These are phyloP conservation scores for Candida nanaspora DNA, from an alignment of 805 yeast species.

Conservation along the genomic window DNA sequence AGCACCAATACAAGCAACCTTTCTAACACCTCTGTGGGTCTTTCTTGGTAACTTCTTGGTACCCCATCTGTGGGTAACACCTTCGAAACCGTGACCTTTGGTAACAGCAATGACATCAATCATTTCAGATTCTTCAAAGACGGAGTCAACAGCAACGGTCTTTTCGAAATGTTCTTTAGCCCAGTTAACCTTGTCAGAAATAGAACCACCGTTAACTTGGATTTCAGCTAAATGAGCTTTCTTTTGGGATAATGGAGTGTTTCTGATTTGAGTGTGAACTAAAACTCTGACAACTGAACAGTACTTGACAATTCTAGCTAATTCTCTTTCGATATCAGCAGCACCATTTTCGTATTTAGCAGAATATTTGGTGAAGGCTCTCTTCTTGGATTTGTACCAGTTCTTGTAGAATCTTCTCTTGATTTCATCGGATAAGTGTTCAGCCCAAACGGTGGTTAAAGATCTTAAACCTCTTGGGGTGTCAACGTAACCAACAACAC, in stretches of 20 bases:
- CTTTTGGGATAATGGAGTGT: constrained; percentile 98
- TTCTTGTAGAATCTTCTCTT: constrained; percentile 99
- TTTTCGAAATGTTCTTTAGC: constrained; percentile 99
- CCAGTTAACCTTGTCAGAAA: constrained; percentile 96
- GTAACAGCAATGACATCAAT: constrained; percentile 98
- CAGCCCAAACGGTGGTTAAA: constrained; percentile 99
- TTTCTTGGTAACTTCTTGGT: constrained; percentile 99
- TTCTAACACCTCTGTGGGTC: constrained; percentile 99
- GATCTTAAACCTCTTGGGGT: constrained; percentile 99
- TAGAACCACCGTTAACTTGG: constrained; percentile 99
- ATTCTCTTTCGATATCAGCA: constrained; percentile 85
- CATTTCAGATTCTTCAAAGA: constrained; percentile 98
- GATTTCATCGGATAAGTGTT: constrained; percentile 98
- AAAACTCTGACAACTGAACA: constrained; percentile 97
- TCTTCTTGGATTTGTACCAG: constrained; percentile 99
- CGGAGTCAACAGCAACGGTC: constrained; percentile 92
- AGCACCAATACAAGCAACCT: constrained; percentile 99
- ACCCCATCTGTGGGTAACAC: constrained; percentile 99
- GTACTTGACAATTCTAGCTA: constrained; percentile 98
- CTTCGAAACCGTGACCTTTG: constrained; percentile 99
- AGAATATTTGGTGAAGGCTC: constrained; percentile 99
- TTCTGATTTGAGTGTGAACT: constrained; percentile 99
- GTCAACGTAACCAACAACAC: constrained; percentile 99
- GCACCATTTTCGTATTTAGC: constrained; percentile 93
- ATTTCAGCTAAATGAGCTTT: constrained; percentile 99